Evolutionary conservation across 2,329 filamentous ascomycete genomes (phyloP).

Genomic region (Chrysoporthe cubensis): DNA sequence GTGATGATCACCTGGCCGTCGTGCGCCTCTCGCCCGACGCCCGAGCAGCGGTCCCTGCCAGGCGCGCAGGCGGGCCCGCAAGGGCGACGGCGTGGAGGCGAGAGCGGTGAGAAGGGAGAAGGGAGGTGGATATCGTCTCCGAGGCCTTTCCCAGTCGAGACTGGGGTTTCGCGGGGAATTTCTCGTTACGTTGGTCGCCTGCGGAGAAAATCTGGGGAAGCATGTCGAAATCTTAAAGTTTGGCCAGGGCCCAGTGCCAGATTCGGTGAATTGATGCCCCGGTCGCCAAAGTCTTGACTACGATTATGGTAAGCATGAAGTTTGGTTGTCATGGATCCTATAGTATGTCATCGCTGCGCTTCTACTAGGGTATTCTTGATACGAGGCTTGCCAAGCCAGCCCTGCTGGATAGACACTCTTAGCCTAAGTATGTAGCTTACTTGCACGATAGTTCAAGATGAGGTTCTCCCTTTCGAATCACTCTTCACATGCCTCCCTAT

Average conservation of each 20-base stretch:
- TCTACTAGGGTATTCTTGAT: too few relatives aligned
- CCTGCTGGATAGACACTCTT: too few relatives aligned
- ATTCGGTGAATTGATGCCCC: conserved; percentile 15
- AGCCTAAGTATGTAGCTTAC: too few relatives aligned
- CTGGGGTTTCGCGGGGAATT: background rate
- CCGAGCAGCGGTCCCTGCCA: background rate
- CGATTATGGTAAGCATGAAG: background rate
- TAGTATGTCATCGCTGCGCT: too few relatives aligned
- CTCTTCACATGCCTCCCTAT: too few relatives aligned
- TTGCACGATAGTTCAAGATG: too few relatives aligned
- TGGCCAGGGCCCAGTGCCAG: background rate
- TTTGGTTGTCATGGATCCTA: too few relatives aligned
- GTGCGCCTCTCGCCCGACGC: conserved; percentile 6
- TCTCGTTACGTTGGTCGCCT: background rate
- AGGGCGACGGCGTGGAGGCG: background rate
- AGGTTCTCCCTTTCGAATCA: too few relatives aligned
- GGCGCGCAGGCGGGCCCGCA: background rate
- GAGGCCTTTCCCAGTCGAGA: conserved; percentile 1
- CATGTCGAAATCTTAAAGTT: background rate
- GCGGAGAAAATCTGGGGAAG: conserved; percentile 7
- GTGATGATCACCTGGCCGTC: background rate
- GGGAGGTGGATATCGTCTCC: background rate
- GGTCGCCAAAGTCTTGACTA: background rate
- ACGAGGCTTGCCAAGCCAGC: too few relatives aligned
- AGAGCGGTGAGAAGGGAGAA: background rate